Percentiles rank a stretch among this genome's conserved stretches.
Conservation (phyloP, 2,329 filamentous ascomycete species). For the Pseudogymnoascus sp. region DNA sequence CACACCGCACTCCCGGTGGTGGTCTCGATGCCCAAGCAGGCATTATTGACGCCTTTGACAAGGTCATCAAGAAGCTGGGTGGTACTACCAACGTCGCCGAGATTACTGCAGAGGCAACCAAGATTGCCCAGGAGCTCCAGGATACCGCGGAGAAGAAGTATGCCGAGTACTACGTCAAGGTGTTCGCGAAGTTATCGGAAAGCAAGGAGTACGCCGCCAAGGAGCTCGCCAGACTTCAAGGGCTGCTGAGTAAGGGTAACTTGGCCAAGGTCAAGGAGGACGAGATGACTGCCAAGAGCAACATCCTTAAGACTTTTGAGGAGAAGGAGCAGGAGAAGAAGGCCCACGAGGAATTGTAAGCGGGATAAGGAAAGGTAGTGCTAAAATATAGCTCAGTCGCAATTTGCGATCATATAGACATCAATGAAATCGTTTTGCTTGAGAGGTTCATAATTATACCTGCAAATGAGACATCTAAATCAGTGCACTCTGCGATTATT, state of each 20-base stretch:
- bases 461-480: background rate
- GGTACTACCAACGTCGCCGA: slow-evolving; percentile 50
- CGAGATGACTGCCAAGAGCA: slow-evolving; percentile 76
- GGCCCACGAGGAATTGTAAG: slow-evolving; percentile 18
- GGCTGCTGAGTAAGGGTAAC: slow-evolving; percentile 77
- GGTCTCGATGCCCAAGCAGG: slow-evolving; percentile 71
- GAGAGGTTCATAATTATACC: background rate
- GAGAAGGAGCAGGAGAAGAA: slow-evolving; percentile 58
- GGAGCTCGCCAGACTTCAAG: slow-evolving; percentile 72
- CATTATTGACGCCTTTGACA: slow-evolving; percentile 70
- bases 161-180: slow-evolving; percentile 87
- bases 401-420: slow-evolving; percentile 19
- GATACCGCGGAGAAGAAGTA: slow-evolving; percentile 61
- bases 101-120: slow-evolving; percentile 62
- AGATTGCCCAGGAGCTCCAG: slow-evolving; percentile 57
- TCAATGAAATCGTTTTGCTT: background rate
- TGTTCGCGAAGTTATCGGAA: slow-evolving; percentile 73
- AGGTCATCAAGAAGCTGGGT: slow-evolving; percentile 64
- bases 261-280: slow-evolving; percentile 80
- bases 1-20: slow-evolving; percentile 74
- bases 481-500: background rate
- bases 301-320: slow-evolving; percentile 75
- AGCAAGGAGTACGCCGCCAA: slow-evolving; percentile 75
- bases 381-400: slow-evolving; percentile 27
- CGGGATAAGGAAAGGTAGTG: background rate